Conservation (phyloP, 2,329 filamentous ascomycete species). For the Cyphellophora attinorum region DNA sequence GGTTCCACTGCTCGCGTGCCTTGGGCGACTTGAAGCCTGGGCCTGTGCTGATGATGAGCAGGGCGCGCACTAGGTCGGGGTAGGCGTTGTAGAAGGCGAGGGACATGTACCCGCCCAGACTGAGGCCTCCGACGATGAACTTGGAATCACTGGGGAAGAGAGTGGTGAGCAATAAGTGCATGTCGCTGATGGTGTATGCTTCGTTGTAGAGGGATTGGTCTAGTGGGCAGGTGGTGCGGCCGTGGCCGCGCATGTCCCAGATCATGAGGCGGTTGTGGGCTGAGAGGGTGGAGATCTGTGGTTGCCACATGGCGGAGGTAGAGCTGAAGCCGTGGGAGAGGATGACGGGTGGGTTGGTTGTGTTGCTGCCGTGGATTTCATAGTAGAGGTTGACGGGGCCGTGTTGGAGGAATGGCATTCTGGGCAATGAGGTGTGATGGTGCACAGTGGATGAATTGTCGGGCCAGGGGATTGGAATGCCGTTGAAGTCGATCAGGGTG, state of each 20-base stretch:
- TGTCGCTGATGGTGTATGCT: slow-evolving; percentile 9
- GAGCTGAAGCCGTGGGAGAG: slow-evolving; percentile 14
- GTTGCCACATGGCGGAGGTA: slow-evolving; percentile 13
- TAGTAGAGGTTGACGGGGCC: slow-evolving; percentile 9
- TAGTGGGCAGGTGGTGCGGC: slow-evolving; percentile 6
- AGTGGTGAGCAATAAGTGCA: slow-evolving; percentile 7
- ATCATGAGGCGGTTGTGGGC: slow-evolving; percentile 8
- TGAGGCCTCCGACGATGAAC: slow-evolving; percentile 12
- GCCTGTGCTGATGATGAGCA: slow-evolving; percentile 14
- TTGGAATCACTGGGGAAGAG: neutral
- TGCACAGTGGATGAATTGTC: too few species aligned
- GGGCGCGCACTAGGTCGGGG: slow-evolving; percentile 5
- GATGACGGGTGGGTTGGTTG: slow-evolving; percentile 4
- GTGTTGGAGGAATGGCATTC: slow-evolving; percentile 10
- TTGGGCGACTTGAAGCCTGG: slow-evolving; percentile 13
- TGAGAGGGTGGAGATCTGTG: slow-evolving; percentile 9
- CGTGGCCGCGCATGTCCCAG: slow-evolving; percentile 17
- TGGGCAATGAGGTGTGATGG: too few species aligned
- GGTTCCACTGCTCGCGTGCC: slow-evolving; percentile 11
- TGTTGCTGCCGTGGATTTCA: slow-evolving; percentile 12
- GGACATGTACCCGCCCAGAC: slow-evolving; percentile 14
- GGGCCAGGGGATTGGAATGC: too few species aligned
- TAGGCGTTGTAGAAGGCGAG: slow-evolving; percentile 12
- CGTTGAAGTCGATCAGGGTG: too few species aligned
- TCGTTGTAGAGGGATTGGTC: slow-evolving; percentile 10